A percentile compares a stretch with the other conserved stretches of the same genome.
Evolutionary conservation across 305 asterid species (phyloP).

Genomic region (Withania somnifera): DNA sequence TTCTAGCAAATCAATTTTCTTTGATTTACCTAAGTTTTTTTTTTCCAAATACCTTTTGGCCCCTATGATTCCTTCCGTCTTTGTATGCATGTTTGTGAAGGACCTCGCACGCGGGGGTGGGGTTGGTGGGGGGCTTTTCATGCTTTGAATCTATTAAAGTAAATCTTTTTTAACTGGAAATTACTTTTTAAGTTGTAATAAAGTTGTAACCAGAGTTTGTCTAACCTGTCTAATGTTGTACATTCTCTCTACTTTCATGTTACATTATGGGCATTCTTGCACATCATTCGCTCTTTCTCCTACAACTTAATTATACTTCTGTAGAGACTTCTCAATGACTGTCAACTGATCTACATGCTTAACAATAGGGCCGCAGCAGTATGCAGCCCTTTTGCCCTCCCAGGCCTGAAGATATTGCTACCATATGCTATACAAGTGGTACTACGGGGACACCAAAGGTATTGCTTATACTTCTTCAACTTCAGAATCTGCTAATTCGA

Average conservation of each 20-base stretch:
- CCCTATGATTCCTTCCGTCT: background rate
- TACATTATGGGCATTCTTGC: background rate
- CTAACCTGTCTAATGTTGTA: background rate
- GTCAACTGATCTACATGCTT: background rate
- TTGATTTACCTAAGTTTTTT: background rate
- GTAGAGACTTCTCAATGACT: background rate
- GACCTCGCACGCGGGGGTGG: background rate
- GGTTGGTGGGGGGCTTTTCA: background rate
- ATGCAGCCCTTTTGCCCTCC: constrained; percentile 82
- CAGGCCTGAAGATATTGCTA: constrained; percentile 73
- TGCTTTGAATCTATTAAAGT: background rate
- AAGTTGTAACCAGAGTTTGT: background rate
- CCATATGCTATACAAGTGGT: constrained; percentile 96
- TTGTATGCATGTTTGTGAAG: background rate
- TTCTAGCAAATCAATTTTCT: background rate
- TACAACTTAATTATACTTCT: background rate
- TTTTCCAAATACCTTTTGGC: background rate
- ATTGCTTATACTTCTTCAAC: constrained; percentile 1
- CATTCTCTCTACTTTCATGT: background rate
- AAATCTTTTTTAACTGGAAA: background rate
- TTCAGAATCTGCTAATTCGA: background rate
- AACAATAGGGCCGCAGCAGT: constrained; percentile 52
- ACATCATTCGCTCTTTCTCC: constrained; percentile 1
- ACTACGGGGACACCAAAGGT: constrained; percentile 99
- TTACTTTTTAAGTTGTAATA: background rate